Conservation (phyloP, 306 rosid species). For the Macrotyloma uniflorum region DNA sequence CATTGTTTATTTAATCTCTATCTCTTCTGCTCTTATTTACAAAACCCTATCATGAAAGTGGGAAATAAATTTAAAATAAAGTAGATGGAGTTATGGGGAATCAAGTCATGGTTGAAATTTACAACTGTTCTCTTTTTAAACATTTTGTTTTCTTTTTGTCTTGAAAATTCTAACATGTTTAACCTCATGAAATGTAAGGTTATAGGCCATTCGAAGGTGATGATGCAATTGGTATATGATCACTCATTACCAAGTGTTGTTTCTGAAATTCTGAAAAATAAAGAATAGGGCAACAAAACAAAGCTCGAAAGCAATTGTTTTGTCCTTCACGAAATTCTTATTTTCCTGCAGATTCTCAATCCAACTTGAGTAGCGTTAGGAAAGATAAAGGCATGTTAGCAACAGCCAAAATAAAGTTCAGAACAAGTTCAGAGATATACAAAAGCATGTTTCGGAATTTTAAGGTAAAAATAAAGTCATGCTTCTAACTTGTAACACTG, state of each 20-base stretch:
- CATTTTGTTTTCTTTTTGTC: not conserved
- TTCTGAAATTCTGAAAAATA: not conserved
- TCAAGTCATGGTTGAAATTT: conserved; percentile 4
- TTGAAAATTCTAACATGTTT: conserved; percentile 1
- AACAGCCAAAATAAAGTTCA: not conserved
- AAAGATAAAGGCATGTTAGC: not conserved
- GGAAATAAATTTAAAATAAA: not conserved
- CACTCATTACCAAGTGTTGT: not conserved
- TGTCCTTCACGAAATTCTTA: conserved; percentile 2
- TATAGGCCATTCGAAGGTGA: not conserved
- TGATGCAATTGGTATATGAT: not conserved
- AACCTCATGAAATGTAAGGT: not conserved
- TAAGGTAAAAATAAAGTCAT: too few species aligned
- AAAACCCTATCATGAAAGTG: too few species aligned
- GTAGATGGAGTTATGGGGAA: not conserved
- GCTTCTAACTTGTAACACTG: too few species aligned
- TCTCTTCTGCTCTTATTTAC: too few species aligned
- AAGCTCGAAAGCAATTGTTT: conserved; percentile 19
- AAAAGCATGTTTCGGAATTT: too few species aligned
- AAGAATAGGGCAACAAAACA: conserved; percentile 3
- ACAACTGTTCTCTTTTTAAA: not conserved
- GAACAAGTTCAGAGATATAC: too few species aligned
- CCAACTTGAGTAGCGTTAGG: not conserved
- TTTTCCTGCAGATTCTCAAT: conserved; percentile 9
- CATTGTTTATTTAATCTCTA: too few species aligned